Evolutionary conservation across 805 yeast genomes (phyloP), one percentile per base, ranked within the genome.

Genomic region (Crinitomyces ghanaensis): DNA sequence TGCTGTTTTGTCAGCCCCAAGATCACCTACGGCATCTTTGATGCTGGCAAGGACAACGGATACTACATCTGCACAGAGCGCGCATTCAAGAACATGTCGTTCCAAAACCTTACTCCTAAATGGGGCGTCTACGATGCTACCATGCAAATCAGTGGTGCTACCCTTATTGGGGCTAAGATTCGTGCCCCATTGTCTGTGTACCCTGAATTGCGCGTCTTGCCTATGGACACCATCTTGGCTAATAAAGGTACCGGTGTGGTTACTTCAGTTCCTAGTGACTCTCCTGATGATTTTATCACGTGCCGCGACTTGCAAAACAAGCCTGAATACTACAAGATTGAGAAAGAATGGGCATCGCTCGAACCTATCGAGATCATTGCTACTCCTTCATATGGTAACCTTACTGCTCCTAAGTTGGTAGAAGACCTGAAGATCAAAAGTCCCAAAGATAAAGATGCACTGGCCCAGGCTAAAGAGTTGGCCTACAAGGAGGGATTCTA

Each of bases 191-290:
- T 80, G 46, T 72, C 95, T 8, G 67, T 66, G 15, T 65, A 74
- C 56, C 63, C 72, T 34, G 72, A 77, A 46, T 65, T 91, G 44
- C 70, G 91, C 50, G 79, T 91, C 37, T 70, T 91, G 45, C 98
- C 98, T 47, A 91, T 91, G 98, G 97, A 88, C 60, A 84, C 96
- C 24, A 88, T 91, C 36, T 68, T 88, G 57, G 93, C 94, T 26
- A 68, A 75, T 36, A 91, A 91, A 66, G 98, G 98, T 71, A 91
- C 97, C 29, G 98, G 97, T 66, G 96, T 91, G 29, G 98, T 91
- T 38, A 88, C 97, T 4, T 91, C 95, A 66, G 97, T 86, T 42
- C 98, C 97, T 42, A 78, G 95, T n/a, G 95, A 86, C 60, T 86
- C 97, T 37, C 97, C 98, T 40, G 98, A 91, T 65, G 98, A 91